These are phyloP conservation scores for Hibiscus mutabilis DNA, from an alignment of 345 rosid species.

Conservation along the genomic window DNA sequence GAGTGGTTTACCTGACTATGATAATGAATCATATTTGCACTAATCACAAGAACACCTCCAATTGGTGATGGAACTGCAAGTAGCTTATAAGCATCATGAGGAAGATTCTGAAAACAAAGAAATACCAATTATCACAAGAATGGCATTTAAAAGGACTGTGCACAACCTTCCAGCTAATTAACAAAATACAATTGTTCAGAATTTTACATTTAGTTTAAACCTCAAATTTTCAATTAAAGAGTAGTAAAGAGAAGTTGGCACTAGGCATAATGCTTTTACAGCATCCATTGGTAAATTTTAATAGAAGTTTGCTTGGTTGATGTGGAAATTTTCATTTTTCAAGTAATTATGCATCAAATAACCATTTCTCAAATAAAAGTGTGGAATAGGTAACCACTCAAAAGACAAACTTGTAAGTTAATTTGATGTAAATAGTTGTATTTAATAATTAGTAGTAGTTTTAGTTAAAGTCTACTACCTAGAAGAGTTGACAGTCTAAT, in stretches of 20 bases:
- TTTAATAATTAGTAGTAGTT: no score
- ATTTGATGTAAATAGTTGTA: no score
- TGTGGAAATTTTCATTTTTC: neutral
- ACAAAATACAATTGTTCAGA: slow-evolving; percentile 7
- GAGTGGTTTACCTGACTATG: slow-evolving; percentile 70
- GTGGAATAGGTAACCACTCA: neutral
- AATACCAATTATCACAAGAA: neutral
- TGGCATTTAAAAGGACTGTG: neutral
- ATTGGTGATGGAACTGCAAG: slow-evolving; percentile 95
- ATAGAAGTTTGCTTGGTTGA: neutral
- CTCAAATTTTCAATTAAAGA: neutral
- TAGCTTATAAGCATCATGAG: slow-evolving; percentile 92
- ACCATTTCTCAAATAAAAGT: neutral
- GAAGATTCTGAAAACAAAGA: slow-evolving; percentile 66
- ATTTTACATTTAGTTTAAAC: slow-evolving; percentile 10
- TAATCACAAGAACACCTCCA: slow-evolving; percentile 88
- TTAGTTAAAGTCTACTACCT: no score
- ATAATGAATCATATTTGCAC: slow-evolving; percentile 83
- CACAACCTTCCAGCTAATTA: neutral
- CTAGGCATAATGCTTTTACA: neutral
- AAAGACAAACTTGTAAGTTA: neutral
- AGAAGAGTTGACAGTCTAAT: no score
- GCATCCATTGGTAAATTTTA: neutral
- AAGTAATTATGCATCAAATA: slow-evolving; percentile 3
- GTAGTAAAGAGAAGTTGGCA: slow-evolving; percentile 6